These are phyloP conservation scores for Suaeda aralocaspica DNA, from an alignment of 148 eudicot species.

Conservation along the genomic window DNA sequence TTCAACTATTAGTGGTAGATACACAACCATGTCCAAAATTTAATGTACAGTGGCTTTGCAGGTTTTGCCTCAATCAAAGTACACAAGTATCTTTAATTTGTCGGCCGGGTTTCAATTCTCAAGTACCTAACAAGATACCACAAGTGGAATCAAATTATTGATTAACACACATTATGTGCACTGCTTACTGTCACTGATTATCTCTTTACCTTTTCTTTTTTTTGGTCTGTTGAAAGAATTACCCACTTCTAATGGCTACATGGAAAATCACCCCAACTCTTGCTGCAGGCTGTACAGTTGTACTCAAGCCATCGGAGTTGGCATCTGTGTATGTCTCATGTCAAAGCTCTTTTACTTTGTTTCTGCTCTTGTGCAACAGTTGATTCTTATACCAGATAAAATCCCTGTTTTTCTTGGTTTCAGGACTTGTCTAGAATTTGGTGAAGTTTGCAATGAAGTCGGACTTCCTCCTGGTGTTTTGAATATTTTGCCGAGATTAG, in stretches of 20 bases:
- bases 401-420: background rate
- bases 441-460: slow-evolving; percentile 70
- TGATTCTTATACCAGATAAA: slow-evolving; percentile 2
- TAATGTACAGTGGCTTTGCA: background rate
- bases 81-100: background rate
- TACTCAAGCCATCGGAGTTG: slow-evolving; percentile 93
- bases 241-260: slow-evolving; percentile 91
- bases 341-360: background rate
- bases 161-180: background rate
- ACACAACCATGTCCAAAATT: background rate
- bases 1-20: background rate
- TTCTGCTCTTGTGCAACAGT: background rate
- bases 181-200: background rate
- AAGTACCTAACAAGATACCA: background rate
- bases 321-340: slow-evolving; percentile 66
- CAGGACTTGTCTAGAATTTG: slow-evolving; percentile 96
- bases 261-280: slow-evolving; percentile 99
- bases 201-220: background rate
- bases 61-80: background rate
- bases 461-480: slow-evolving; percentile 91
- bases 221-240: slow-evolving; percentile 56
- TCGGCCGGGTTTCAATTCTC: background rate
- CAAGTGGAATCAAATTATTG: background rate
- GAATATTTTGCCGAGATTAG: slow-evolving; percentile 83
- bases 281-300: slow-evolving; percentile 98